These are phyloP conservation scores for Psilocybe tampanensis DNA, from an alignment of 768 basidiomycete species.

Conservation along the genomic window DNA sequence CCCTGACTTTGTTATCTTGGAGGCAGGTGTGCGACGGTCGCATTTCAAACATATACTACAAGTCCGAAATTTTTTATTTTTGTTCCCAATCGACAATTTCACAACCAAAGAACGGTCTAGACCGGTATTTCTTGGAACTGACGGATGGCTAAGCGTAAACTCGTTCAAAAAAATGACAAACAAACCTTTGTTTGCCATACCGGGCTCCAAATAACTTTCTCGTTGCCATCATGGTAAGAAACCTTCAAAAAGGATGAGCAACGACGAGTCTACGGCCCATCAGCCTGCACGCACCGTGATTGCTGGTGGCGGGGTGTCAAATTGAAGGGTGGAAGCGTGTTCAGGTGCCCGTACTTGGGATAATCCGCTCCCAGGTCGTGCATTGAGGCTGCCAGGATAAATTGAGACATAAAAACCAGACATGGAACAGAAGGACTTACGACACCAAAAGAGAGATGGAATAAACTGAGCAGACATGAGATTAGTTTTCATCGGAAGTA, in stretches of 20 bases:
- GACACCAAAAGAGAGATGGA: slow-evolving; percentile 19
- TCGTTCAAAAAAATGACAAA: not conserved
- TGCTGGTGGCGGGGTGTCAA: not conserved
- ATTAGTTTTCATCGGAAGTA: no score
- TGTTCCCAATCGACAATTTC: no score
- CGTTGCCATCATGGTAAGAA: not conserved
- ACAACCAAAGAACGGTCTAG: not conserved
- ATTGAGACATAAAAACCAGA: no score
- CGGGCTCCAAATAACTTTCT: not conserved
- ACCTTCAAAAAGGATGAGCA: not conserved
- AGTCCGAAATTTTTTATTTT: no score
- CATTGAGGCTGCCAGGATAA: not conserved
- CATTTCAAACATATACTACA: no score
- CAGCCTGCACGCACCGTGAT: not conserved
- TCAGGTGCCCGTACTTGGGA: not conserved
- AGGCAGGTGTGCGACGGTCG: no score
- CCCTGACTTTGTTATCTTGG: no score
- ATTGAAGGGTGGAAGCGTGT: slow-evolving; percentile 1
- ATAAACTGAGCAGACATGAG: slow-evolving; percentile 8
- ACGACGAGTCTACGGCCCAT: not conserved
- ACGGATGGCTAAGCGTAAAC: not conserved
- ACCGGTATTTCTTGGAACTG: not conserved
- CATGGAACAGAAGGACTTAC: slow-evolving; percentile 11
- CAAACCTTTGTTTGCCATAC: not conserved
- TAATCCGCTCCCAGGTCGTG: not conserved